A percentile compares a stretch with the other conserved stretches of the same genome.
Evolutionary conservation across 306 rosid species (phyloP).

Genomic region (Cicer yamashitae): DNA sequence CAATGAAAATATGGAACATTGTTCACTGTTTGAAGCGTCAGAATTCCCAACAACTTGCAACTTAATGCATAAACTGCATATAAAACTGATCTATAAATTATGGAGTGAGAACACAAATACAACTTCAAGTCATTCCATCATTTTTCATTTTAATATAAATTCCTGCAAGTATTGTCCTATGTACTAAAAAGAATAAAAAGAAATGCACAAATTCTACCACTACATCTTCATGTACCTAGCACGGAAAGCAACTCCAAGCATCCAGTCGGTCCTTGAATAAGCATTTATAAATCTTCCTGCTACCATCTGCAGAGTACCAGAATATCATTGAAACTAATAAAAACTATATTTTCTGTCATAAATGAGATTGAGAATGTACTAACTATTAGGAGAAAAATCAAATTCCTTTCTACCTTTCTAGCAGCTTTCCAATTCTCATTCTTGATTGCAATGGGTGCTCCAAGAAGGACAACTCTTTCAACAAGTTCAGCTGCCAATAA

Average conservation of each 20-base stretch:
- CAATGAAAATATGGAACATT: slow-evolving; percentile 5
- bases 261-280: slow-evolving; percentile 71
- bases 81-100: not conserved
- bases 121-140: slow-evolving; percentile 14
- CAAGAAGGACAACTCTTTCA: slow-evolving; percentile 79
- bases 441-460: slow-evolving; percentile 75
- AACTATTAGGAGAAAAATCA: not conserved
- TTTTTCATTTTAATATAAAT: slow-evolving; percentile 15
- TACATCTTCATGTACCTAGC: slow-evolving; percentile 56
- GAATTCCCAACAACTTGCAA: not conserved
- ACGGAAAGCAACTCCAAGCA: slow-evolving; percentile 70
- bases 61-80: not conserved
- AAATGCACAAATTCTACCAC: slow-evolving; percentile 17
- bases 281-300: slow-evolving; percentile 81
- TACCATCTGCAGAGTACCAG: slow-evolving; percentile 60
- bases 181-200: slow-evolving; percentile 8
- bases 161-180: slow-evolving; percentile 17
- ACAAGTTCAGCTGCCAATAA: slow-evolving; percentile 65
- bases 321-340: slow-evolving; percentile 23
- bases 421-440: slow-evolving; percentile 72
- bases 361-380: not conserved
- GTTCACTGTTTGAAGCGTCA: slow-evolving; percentile 22
- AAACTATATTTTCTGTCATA: not conserved
- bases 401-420: slow-evolving; percentile 56
- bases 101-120: slow-evolving; percentile 6